Evolutionary conservation across 768 basidiomycete species (phyloP), one percentile per base, ranked within the genome.

Genomic region (Daedaleopsis nitida): DNA sequence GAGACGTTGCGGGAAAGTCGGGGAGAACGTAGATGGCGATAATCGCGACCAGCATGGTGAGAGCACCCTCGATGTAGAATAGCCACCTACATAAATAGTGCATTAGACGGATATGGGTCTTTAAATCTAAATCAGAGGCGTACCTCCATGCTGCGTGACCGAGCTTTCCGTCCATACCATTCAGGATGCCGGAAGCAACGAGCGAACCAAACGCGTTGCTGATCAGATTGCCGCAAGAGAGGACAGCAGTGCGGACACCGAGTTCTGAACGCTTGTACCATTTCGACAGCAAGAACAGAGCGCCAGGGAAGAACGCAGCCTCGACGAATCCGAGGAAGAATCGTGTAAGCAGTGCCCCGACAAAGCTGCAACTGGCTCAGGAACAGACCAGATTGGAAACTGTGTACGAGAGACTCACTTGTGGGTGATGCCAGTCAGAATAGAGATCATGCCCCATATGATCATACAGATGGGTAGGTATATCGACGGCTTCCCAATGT

Each of bases 191-290:
- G 34, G 89, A 88, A 12, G 91, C 90, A 54, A 94, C 83, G 13
- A 94, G 76, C 2, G 89, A 81, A 4, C 92, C 91, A 69, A 93
- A 92, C 0, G 91, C 92, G 77, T 93, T 94, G 57, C 85, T 86
- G 55, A 92, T 85, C 32, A 93, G 77, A 66, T 81, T 85, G 19
- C 92, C 91, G 62, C 89, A 90, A 43, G 82, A 83, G 34, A 92
- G 77, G 50, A 88, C 69, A 6, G 90, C 87, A 13, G 83, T 88
- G 55, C 89, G 79, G 53, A 85, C 76, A 43, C 88, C 91, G 43
- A 93, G 77, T 69, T 93, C 91, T 35, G 77, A 78, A 47, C 83
- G 82, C 59, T 79, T 89, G 77, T 92, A 92, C 91, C 89, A 86
- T 68, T 83, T 85, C 0, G 85, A 86, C 24, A 87, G 74, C 2